Evolutionary conservation across 495 filamentous ascomycete species (phyloP).

Genomic region (Aspergillus homomorphus): DNA sequence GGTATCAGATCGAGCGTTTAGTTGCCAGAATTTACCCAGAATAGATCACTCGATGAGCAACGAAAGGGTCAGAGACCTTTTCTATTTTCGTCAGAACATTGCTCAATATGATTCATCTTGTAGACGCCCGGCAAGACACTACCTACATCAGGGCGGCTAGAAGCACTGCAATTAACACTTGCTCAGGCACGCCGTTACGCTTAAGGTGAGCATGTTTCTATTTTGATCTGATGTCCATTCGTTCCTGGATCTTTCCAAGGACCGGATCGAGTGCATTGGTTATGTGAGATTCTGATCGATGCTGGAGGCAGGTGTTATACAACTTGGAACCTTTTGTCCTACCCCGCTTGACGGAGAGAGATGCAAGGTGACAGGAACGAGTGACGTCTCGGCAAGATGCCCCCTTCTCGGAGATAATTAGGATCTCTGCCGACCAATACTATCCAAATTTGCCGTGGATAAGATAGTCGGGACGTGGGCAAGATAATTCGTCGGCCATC

Average conservation of each 20-base stretch:
- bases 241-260: not conserved
- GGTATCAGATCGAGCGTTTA: no score
- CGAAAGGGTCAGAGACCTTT: not conserved
- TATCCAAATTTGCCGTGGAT: not conserved
- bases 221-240: not conserved
- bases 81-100: not conserved
- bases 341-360: not conserved
- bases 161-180: not conserved
- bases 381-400: not conserved
- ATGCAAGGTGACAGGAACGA: not conserved
- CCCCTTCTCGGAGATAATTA: not conserved
- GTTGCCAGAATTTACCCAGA: not conserved
- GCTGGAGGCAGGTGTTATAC: not conserved
- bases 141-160: not conserved
- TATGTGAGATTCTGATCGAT: not conserved
- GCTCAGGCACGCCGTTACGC: not conserved
- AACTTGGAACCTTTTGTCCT: not conserved
- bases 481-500: not conserved
- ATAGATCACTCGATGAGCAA: not conserved
- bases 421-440: not conserved
- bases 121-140: not conserved
- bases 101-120: not conserved
- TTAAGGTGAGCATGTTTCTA: not conserved
- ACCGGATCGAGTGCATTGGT: not conserved
- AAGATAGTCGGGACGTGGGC: not conserved